Percentiles rank a stretch among this genome's conserved stretches.
These are phyloP conservation scores for Penicillium paxilli DNA, from an alignment of 495 filamentous ascomycete genomes.

Conservation along the genomic window DNA sequence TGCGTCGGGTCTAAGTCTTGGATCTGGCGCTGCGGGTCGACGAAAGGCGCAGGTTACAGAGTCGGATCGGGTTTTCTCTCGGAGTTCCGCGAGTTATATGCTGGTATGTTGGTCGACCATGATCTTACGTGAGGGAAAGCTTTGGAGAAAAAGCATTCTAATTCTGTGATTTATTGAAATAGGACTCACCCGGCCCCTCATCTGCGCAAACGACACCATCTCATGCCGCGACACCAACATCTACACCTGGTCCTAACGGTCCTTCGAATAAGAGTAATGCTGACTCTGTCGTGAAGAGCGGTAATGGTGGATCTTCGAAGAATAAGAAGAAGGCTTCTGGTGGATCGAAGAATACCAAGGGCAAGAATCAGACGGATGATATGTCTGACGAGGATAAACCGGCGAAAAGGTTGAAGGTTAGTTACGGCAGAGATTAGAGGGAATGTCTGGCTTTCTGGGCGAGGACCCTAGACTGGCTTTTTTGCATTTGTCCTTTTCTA, in stretches of 20 bases:
- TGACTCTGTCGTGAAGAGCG: constrained; percentile 23
- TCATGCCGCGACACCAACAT: constrained; percentile 51
- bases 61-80: constrained; percentile 51
- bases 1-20: constrained; percentile 47
- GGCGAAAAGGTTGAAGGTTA: constrained; percentile 53
- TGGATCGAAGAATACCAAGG: constrained; percentile 32
- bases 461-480: not conserved
- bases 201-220: constrained; percentile 50
- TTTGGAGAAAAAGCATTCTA: not conserved
- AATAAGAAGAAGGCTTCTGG: constrained; percentile 46
- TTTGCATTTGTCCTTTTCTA: constrained; percentile 1
- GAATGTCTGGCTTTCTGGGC: not conserved
- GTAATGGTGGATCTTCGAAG: constrained; percentile 34
- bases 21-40: constrained; percentile 32
- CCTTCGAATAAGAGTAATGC: constrained; percentile 30
- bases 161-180: not conserved
- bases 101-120: constrained; percentile 29
- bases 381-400: constrained; percentile 46
- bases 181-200: constrained; percentile 53
- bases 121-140: not conserved
- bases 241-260: constrained; percentile 34
- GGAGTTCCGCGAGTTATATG: constrained; percentile 53
- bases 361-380: constrained; percentile 38
- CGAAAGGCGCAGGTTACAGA: constrained; percentile 51
- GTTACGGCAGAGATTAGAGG: constrained; percentile 45